phyloP scores from a whole-genome alignment of 2,329 filamentous ascomycete genomes.

The Sporothrix pallida region DNA sequence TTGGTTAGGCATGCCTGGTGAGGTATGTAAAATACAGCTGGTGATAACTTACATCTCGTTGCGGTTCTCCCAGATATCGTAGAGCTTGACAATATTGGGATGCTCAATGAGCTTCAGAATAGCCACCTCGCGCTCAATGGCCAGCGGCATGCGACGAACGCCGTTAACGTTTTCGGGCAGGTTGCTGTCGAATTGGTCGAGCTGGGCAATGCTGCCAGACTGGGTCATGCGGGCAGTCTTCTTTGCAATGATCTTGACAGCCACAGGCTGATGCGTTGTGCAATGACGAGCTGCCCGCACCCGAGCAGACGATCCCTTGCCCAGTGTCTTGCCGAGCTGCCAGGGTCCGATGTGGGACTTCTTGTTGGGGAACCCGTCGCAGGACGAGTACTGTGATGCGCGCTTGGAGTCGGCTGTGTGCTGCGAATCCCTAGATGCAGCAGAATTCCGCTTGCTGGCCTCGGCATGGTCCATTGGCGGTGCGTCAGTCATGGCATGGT shows the following conservation, averaged over 20 bases:
- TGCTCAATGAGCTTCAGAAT: slow-evolving; percentile 97
- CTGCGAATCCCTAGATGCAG: slow-evolving; percentile 44
- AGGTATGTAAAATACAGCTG: neutral
- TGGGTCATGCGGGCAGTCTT: slow-evolving; percentile 78
- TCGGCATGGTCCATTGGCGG: slow-evolving; percentile 23
- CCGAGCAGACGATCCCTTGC: slow-evolving; percentile 85
- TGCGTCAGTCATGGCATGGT: slow-evolving; percentile 24
- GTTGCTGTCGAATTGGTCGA: slow-evolving; percentile 74
- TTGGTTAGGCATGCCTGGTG: neutral
- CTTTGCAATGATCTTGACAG: slow-evolving; percentile 95
- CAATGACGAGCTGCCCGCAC: slow-evolving; percentile 85
- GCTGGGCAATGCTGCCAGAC: slow-evolving; percentile 81
- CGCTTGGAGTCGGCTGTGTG: slow-evolving; percentile 45
- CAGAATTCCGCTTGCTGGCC: slow-evolving; percentile 42
- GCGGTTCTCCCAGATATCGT: slow-evolving; percentile 97
- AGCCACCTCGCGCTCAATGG: slow-evolving; percentile 91
- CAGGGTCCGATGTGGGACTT: slow-evolving; percentile 90
- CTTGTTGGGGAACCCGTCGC: slow-evolving; percentile 42
- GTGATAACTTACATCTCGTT: slow-evolving; percentile 78
- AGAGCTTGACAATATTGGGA: slow-evolving; percentile 89
- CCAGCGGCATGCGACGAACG: slow-evolving; percentile 77
- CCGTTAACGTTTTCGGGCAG: slow-evolving; percentile 62
- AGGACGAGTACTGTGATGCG: slow-evolving; percentile 47
- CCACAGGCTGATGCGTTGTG: slow-evolving; percentile 78
- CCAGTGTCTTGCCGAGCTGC: slow-evolving; percentile 87